A percentile compares a stretch with the other conserved stretches of the same genome.
Conservation (phyloP, 768 basidiomycete genomes). For the Suillus occidentalis region DNA sequence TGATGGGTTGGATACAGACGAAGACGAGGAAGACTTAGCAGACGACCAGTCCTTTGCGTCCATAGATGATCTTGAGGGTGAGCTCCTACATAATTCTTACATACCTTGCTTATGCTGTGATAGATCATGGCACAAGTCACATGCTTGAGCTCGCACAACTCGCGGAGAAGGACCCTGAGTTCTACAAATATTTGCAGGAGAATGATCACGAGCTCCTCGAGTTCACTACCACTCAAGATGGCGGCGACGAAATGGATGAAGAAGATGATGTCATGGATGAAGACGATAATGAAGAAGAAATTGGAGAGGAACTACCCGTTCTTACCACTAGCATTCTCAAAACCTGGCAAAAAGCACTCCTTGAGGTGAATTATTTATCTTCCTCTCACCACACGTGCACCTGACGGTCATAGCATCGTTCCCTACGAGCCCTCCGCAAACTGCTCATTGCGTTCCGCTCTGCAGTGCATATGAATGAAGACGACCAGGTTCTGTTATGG, state of each 20-base stretch:
- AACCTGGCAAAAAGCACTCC: conserved; percentile 85
- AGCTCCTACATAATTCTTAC: background rate
- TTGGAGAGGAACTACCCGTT: conserved; percentile 43
- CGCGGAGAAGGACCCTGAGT: conserved; percentile 97
- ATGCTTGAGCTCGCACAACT: conserved; percentile 82
- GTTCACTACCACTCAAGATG: conserved; percentile 54
- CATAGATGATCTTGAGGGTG: conserved; percentile 76
- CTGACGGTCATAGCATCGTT: conserved; percentile 61
- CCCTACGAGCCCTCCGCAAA: conserved; percentile 79
- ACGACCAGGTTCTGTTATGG: conserved; percentile 78
- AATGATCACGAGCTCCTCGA: conserved; percentile 91
- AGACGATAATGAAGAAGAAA: conserved; percentile 41
- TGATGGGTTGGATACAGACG: conserved; percentile 41
- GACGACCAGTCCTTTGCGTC: conserved; percentile 74
- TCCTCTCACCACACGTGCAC: background rate
- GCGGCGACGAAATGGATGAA: conserved; percentile 43
- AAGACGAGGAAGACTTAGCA: conserved; percentile 40
- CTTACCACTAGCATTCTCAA: conserved; percentile 70
- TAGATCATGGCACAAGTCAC: conserved; percentile 76
- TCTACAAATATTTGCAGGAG: conserved; percentile 96
- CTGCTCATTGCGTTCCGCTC: conserved; percentile 89
- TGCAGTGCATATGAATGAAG: conserved; percentile 88
- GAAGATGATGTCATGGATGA: conserved; percentile 50
- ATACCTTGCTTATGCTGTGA: conserved; percentile 4
- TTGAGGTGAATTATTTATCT: conserved; percentile 56